Evolutionary conservation across 129 eudicot genomes (phyloP).

Genomic region (Scalesia atractyloides): DNA sequence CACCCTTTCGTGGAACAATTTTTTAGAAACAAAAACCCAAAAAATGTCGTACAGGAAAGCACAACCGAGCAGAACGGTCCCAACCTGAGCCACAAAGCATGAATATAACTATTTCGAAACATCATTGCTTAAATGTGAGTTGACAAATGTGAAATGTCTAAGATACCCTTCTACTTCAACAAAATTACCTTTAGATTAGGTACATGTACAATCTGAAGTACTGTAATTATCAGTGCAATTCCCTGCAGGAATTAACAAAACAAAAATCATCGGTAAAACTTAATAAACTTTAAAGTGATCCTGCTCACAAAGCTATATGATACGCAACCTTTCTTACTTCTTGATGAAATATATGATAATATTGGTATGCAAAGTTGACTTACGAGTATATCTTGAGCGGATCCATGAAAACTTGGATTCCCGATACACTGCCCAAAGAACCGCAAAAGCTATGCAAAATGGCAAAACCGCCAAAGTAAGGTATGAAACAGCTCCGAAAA

Average conservation of each 20-base stretch:
- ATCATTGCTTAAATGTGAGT: not conserved
- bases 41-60: constrained; percentile 90
- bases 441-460: constrained; percentile 76
- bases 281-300: not conserved
- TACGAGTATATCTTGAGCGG: constrained; percentile 88
- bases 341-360: not conserved
- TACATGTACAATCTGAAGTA: constrained; percentile 82
- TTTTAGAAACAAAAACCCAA: constrained; percentile 86
- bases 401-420: constrained; percentile 69
- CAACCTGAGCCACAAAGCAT: constrained; percentile 59
- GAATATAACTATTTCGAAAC: not conserved
- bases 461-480: constrained; percentile 83
- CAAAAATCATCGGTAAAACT: constrained; percentile 10
- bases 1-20: constrained; percentile 82
- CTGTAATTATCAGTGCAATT: constrained; percentile 75
- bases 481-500: constrained; percentile 72
- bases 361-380: constrained; percentile 30
- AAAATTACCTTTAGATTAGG: constrained; percentile 86
- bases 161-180: not conserved
- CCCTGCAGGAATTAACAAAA: constrained; percentile 56
- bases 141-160: constrained; percentile 1
- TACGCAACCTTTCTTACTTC: not conserved
- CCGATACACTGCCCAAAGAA: constrained; percentile 78
- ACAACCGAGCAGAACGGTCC: constrained; percentile 70
- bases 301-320: not conserved